phyloP scores from a whole-genome alignment of 2,329 filamentous ascomycete species.

The Pseudogymnoascus sp. region DNA sequence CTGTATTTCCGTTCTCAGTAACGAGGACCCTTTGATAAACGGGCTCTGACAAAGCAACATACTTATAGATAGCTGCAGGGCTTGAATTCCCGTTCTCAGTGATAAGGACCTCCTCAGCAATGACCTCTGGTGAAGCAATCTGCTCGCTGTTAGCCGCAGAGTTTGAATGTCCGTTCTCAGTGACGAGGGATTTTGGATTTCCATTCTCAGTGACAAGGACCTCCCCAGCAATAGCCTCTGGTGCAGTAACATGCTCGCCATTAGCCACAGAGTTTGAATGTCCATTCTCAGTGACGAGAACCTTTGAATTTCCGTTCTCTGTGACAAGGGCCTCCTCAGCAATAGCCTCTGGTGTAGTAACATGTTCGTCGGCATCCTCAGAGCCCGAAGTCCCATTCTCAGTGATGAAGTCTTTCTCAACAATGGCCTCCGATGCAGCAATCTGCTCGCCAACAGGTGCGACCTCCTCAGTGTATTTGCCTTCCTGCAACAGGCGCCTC shows the following conservation, averaged over 20 bases:
- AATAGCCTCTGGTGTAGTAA: neutral
- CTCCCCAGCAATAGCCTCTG: neutral
- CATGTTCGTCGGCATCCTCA: neutral
- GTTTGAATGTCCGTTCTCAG: neutral
- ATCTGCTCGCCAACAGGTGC: neutral
- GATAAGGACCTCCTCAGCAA: neutral
- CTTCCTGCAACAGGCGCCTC: conserved; percentile 18
- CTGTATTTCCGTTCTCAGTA: neutral
- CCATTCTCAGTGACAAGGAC: neutral
- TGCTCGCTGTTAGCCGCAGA: neutral
- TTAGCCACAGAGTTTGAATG: neutral
- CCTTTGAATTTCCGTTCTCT: neutral
- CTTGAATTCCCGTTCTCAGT: neutral
- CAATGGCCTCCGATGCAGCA: neutral
- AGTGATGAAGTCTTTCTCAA: neutral
- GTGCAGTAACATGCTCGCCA: neutral
- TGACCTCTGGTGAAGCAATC: neutral
- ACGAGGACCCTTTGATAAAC: neutral
- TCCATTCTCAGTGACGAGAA: neutral
- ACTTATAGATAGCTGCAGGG: neutral
- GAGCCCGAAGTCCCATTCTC: neutral
- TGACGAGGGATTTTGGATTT: neutral
- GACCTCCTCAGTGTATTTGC: neutral
- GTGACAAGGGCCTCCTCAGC: neutral
- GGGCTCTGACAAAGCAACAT: neutral